Evolutionary conservation across 2,329 filamentous ascomycete genomes (phyloP).

Genomic region (Arthroderma sp.): DNA sequence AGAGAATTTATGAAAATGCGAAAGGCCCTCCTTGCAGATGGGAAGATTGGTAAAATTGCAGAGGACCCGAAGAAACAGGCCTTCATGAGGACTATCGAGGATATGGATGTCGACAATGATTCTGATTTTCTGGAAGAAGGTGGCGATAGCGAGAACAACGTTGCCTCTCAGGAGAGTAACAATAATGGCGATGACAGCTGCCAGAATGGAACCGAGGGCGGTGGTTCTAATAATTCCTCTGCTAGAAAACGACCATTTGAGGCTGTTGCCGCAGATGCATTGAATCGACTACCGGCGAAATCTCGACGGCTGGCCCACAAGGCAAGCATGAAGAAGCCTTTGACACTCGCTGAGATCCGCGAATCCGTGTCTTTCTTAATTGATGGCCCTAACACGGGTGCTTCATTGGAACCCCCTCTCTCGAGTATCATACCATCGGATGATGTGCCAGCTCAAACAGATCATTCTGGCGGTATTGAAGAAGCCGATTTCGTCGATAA

Average conservation of each 20-base stretch:
- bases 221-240: constrained; percentile 18
- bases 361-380: constrained; percentile 74
- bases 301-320: constrained; percentile 48
- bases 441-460: background rate
- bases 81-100: constrained; percentile 82
- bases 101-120: constrained; percentile 57
- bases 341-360: constrained; percentile 67
- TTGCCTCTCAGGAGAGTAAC: constrained; percentile 1
- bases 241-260: constrained; percentile 25
- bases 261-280: constrained; percentile 30
- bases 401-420: constrained; percentile 14
- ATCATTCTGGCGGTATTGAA: background rate
- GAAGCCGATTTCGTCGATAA: constrained; percentile 23
- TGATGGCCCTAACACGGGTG: constrained; percentile 43
- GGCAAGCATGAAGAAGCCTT: constrained; percentile 51
- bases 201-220: constrained; percentile 11
- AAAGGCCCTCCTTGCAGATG: constrained; percentile 73
- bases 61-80: constrained; percentile 80
- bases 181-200: constrained; percentile 13
- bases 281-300: constrained; percentile 46
- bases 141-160: constrained; percentile 13
- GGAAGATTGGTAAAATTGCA: constrained; percentile 80
- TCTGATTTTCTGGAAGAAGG: constrained; percentile 53
- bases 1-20: constrained; percentile 85
- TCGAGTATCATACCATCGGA: background rate